Conservation (phyloP, 192 early-diverging fungal genomes). For the Haplosporangium gracile region DNA sequence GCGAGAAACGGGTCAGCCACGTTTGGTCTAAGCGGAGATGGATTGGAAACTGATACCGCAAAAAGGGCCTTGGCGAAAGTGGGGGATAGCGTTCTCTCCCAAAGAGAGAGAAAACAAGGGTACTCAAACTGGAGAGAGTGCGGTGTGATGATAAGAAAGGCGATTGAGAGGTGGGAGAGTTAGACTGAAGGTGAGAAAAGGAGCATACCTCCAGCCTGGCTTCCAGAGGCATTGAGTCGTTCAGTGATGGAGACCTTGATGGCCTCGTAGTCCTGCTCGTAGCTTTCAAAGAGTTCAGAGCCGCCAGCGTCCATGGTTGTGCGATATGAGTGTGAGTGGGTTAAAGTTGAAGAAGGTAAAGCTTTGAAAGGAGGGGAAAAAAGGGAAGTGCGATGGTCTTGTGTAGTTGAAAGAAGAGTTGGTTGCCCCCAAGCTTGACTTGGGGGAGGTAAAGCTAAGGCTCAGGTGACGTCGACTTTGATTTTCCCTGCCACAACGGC, state of each 20-base stretch:
- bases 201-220: constrained; percentile 69
- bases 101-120: background rate
- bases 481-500: background rate
- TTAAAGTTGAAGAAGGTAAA: background rate
- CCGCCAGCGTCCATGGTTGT: constrained; percentile 62
- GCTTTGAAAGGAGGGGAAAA: background rate
- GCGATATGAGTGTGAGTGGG: background rate
- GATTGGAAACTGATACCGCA: background rate
- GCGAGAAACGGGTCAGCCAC: background rate
- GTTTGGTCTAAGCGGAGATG: background rate
- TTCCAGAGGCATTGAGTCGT: constrained; percentile 65
- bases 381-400: background rate
- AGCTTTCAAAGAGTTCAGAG: constrained; percentile 87
- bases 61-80: constrained; percentile 3
- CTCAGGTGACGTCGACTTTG: background rate
- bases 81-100: background rate
- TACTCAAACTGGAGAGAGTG: background rate
- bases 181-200: background rate
- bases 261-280: constrained; percentile 86
- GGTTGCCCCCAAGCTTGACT: too few relatives aligned
- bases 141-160: background rate
- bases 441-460: too few relatives aligned
- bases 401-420: background rate
- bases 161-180: background rate
- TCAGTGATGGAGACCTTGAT: constrained; percentile 70